Evolutionary conservation across 352 stramenopile genomes (phyloP), one percentile per base, ranked within the genome.

Genomic region (Thraustochytrium sp.): DNA sequence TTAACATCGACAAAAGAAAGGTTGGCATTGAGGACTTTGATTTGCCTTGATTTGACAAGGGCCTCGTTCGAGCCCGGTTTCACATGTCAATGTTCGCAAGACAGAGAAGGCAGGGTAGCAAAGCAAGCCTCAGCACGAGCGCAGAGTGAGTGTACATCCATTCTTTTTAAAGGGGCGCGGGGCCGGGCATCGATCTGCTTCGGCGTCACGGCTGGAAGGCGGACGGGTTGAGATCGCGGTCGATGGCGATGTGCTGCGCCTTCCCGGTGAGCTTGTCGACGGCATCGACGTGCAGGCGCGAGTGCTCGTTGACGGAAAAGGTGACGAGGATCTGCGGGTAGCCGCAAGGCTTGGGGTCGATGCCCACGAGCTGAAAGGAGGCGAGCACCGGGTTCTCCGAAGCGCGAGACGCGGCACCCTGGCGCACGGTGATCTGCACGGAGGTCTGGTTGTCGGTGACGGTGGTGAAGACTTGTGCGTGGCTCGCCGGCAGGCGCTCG

Each of bases 181-280:
- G n/a, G n/a, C n/a, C n/a, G n/a, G n/a, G n/a, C n/a, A n/a, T n/a
- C n/a, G n/a, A n/a, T n/a, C n/a, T n/a, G n/a, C n/a, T n/a, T n/a
- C n/a, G n/a, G n/a, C n/a, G n/a, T n/a, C n/a, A n/a, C n/a, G n/a
- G n/a, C n/a, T n/a, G n/a, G 46, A 80, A 80, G 2, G 68, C 68
- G 23, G 53, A 8, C 16, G 68, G 8, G 68, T 80, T 80, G 1
- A 55, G 4, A 42, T 46, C 40, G 31, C 40, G 31, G 51, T 80
- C 68, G 49, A 80, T 80, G 26, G 68, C 68, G 53, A 80, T 80
- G 53, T 61, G 48, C 48, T 80, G 68, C 0, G 48, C 48, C 68
- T 80, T 80, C 23, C 53, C 53, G 26, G 68, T 65, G n/a, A 63
- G 26, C 49, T 64, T 61, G 51, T 80, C 68, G n/a, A 46, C 34